A percentile compares a stretch with the other conserved stretches of the same genome.
phyloP scores from a whole-genome alignment of 2,329 filamentous ascomycete genomes.

The Aspergillus fumigatus region DNA sequence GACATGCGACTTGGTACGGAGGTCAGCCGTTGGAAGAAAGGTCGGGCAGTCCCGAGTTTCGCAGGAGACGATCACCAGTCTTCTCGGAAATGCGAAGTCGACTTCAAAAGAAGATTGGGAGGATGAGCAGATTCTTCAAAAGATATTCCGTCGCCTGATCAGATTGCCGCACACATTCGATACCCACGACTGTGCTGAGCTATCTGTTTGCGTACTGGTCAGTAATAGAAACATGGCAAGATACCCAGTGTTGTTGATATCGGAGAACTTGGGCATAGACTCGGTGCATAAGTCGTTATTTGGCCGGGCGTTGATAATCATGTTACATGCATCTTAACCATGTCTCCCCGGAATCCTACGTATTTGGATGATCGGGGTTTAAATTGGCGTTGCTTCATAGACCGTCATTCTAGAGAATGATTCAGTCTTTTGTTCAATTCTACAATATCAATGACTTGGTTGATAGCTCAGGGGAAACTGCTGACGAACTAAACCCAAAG shows the following conservation, averaged over 20 bases:
- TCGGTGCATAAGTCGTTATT: not conserved
- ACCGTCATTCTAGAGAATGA: not conserved
- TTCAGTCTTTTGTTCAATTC: not conserved
- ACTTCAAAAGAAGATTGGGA: conserved; percentile 14
- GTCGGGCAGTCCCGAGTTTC: not conserved
- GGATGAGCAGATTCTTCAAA: conserved; percentile 16
- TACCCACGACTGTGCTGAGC: not conserved
- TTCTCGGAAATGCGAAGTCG: conserved; percentile 12
- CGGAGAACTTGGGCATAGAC: not conserved
- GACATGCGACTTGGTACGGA: not conserved
- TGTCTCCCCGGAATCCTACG: not conserved
- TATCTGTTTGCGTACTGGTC: not conserved
- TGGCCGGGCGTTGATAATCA: not conserved
- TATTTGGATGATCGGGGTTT: not conserved
- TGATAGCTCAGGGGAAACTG: conserved; percentile 13
- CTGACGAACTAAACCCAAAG: conserved; percentile 19
- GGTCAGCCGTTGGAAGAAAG: not conserved
- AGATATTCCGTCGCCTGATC: conserved; percentile 5
- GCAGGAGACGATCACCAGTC: conserved; percentile 11
- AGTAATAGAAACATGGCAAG: not conserved
- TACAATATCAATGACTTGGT: not conserved
- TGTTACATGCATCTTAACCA: not conserved
- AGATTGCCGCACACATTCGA: not conserved
- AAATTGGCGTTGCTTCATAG: not conserved
- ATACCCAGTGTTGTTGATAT: not conserved